Evolutionary conservation across 1,284 basidiomycete species (phyloP).

Genomic region (Marasmius tenuissimus): DNA sequence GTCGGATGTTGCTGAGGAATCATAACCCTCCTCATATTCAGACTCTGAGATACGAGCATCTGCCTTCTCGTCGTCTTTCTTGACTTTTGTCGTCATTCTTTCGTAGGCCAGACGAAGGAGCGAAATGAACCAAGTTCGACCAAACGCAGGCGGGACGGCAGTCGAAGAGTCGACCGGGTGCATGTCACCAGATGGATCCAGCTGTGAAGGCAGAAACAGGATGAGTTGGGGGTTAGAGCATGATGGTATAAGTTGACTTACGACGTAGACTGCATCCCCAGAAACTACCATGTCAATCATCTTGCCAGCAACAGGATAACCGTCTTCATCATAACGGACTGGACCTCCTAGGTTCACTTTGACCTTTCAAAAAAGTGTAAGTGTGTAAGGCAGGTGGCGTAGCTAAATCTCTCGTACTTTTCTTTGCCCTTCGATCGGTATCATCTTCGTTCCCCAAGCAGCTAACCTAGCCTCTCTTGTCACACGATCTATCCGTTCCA

Average conservation of each 20-base stretch:
- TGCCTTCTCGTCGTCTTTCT: slow-evolving; percentile 16
- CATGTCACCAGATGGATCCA: slow-evolving; percentile 51
- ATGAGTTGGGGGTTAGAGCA: background rate
- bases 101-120: slow-evolving; percentile 24
- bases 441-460: slow-evolving; percentile 77
- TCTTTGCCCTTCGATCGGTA: slow-evolving; percentile 57
- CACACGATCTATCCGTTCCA: slow-evolving; percentile 69
- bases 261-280: slow-evolving; percentile 67
- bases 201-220: slow-evolving; percentile 27
- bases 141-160: slow-evolving; percentile 44
- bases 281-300: slow-evolving; percentile 80
- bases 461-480: slow-evolving; percentile 59
- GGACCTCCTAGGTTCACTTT: slow-evolving; percentile 66
- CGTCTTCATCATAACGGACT: slow-evolving; percentile 53
- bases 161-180: slow-evolving; percentile 51
- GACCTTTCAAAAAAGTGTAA: slow-evolving; percentile 43
- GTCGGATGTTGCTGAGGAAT: slow-evolving; percentile 39
- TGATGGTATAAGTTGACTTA: slow-evolving; percentile 38
- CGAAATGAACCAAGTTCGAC: slow-evolving; percentile 49
- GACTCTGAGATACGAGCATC: slow-evolving; percentile 22
- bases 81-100: slow-evolving; percentile 1
- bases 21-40: slow-evolving; percentile 31
- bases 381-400: slow-evolving; percentile 3
- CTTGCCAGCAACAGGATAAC: slow-evolving; percentile 46
- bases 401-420: slow-evolving; percentile 48